Percentiles rank a stretch among this genome's conserved stretches.
phyloP scores from a whole-genome alignment of 257 asterid genomes.

The Phtheirospermum japonicum region DNA sequence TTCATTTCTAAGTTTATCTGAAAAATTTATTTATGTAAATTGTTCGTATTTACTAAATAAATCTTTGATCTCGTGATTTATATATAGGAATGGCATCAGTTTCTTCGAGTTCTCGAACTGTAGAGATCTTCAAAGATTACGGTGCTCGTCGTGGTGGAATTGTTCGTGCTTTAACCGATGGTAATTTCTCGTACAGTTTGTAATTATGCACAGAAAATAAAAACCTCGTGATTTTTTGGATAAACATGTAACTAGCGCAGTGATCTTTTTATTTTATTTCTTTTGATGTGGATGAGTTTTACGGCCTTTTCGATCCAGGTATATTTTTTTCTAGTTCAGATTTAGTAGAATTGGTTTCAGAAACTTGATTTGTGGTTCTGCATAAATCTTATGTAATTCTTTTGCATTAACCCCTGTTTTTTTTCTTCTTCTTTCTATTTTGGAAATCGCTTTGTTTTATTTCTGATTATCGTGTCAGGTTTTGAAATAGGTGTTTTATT shows the following conservation, averaged over 20 bases:
- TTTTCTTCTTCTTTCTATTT: constrained; percentile 7
- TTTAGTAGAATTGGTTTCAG: constrained; percentile 18
- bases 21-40: constrained; percentile 38
- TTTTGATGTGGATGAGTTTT: constrained; percentile 93
- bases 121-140: constrained; percentile 80
- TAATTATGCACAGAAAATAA: no score
- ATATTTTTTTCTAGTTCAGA: constrained; percentile 28
- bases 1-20: no score
- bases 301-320: constrained; percentile 97
- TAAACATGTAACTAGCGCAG: constrained; percentile 1
- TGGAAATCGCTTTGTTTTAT: neutral
- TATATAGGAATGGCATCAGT: constrained; percentile 48
- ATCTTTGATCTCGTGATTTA: constrained; percentile 34
- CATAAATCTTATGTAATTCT: no score
- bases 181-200: no score
- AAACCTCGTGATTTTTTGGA: no score
- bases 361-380: constrained; percentile 14
- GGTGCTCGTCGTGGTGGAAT: constrained; percentile 68
- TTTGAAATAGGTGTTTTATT: neutral
- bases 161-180: constrained; percentile 70
- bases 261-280: constrained; percentile 2
- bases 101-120: constrained; percentile 57
- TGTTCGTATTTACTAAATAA: constrained; percentile 21
- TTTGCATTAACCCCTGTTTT: no score
- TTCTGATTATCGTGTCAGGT: neutral